Percentiles rank a stretch among this genome's conserved stretches.
These are phyloP conservation scores for Xylaria longipes DNA, from an alignment of 495 filamentous ascomycete species.

Conservation along the genomic window DNA sequence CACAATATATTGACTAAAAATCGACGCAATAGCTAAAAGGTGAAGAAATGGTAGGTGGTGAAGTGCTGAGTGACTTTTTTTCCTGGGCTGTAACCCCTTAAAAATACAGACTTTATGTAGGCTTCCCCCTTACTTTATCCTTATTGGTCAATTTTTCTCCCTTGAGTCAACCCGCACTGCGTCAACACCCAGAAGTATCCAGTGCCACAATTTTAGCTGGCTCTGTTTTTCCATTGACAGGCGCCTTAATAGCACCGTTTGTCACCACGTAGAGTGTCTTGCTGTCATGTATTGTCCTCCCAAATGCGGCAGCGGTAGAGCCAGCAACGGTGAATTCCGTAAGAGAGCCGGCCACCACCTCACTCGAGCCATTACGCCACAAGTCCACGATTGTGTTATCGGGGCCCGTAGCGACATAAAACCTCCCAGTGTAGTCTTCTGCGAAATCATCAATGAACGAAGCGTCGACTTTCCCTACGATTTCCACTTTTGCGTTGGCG, in stretches of 20 bases:
- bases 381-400: constrained; percentile 40
- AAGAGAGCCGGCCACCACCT: constrained; percentile 38
- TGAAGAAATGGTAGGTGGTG: no score
- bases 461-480: constrained; percentile 29
- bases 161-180: no score
- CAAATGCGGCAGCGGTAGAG: constrained; percentile 41
- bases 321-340: constrained; percentile 33
- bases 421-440: constrained; percentile 34
- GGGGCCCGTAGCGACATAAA: constrained; percentile 40
- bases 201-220: constrained; percentile 39
- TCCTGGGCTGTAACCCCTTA: no score
- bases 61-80: no score
- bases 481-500: constrained; percentile 26
- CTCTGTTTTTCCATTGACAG: constrained; percentile 30
- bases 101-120: no score
- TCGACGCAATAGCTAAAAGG: no score
- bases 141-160: no score
- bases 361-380: constrained; percentile 28
- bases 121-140: no score
- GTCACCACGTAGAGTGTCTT: constrained; percentile 33
- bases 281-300: constrained; percentile 31
- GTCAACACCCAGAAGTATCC: constrained; percentile 19
- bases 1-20: no score
- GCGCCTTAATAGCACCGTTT: constrained; percentile 22
- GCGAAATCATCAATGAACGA: constrained; percentile 47